A percentile compares a stretch with the other conserved stretches of the same genome.
Conservation (phyloP, 2,329 filamentous ascomycete species). For the Dryadomyces quercus-mongolicae region DNA sequence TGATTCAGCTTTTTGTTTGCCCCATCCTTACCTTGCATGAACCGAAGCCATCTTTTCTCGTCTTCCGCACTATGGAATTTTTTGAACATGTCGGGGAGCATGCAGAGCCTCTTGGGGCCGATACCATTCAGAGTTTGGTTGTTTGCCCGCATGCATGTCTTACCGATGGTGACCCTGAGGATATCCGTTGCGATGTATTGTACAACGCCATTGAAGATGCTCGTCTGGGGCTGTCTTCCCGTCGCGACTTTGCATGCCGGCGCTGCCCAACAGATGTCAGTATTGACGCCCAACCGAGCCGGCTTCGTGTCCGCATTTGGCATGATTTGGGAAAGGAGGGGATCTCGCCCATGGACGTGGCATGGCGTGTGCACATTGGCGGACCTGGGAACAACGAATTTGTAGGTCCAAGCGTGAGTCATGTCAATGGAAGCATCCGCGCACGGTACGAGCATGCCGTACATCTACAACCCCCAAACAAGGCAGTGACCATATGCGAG, state of each 20-base stretch:
- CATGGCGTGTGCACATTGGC: neutral
- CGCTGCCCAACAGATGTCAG: constrained; percentile 3
- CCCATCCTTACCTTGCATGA: neutral
- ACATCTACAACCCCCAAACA: neutral
- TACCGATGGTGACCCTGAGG: neutral
- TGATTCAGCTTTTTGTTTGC: neutral
- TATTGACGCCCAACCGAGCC: neutral
- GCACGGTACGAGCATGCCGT: constrained; percentile 1
- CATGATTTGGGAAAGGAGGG: constrained; percentile 2
- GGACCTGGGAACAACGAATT: constrained; percentile 1
- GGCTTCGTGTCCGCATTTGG: neutral
- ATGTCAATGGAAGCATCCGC: neutral
- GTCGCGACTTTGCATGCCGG: constrained; percentile 1
- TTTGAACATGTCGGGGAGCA: neutral
- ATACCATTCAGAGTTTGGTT: neutral
- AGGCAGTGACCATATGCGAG: neutral
- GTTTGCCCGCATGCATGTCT: constrained; percentile 2
- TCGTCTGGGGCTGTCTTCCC: neutral
- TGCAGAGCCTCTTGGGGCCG: neutral
- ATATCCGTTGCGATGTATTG: neutral
- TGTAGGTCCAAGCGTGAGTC: neutral
- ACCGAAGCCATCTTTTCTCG: neutral
- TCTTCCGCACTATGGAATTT: neutral
- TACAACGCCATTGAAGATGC: constrained; percentile 1
- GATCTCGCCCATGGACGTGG: neutral